These are phyloP conservation scores for Paragyromitra xinjiangensis DNA, from an alignment of 495 filamentous ascomycete species.

Conservation along the genomic window DNA sequence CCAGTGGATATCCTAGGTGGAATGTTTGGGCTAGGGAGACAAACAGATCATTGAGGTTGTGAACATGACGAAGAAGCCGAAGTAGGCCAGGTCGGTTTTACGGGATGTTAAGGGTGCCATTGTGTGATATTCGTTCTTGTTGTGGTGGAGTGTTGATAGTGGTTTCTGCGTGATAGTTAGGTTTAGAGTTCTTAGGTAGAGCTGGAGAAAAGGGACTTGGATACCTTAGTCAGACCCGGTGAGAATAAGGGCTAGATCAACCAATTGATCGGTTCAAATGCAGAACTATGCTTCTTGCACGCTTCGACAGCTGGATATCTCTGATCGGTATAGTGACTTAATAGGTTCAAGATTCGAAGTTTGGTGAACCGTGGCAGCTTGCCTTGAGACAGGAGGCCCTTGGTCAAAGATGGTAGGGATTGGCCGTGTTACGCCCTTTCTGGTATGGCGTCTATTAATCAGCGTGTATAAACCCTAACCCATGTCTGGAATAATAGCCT, in stretches of 20 bases:
- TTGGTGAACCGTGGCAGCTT: background rate
- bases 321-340: background rate
- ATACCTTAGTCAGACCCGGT: conserved; percentile 1
- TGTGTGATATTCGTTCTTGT: background rate
- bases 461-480: background rate
- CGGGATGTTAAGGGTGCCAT: conserved; percentile 40
- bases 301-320: background rate
- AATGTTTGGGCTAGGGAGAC: background rate
- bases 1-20: background rate
- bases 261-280: background rate
- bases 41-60: conserved; percentile 43
- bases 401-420: background rate
- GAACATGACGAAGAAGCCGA: conserved; percentile 50
- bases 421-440: background rate
- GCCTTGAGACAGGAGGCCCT: background rate
- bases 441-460: background rate
- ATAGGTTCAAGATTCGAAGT: background rate
- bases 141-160: background rate
- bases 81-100: conserved; percentile 36
- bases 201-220: background rate
- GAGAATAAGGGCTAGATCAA: background rate
- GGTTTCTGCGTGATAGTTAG: background rate
- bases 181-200: too few relatives aligned
- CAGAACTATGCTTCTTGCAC: background rate
- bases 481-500: background rate